Evolutionary conservation across 176 grass and related monocot genomes (phyloP).

Genomic region (Echinochloa phyllopogon): DNA sequence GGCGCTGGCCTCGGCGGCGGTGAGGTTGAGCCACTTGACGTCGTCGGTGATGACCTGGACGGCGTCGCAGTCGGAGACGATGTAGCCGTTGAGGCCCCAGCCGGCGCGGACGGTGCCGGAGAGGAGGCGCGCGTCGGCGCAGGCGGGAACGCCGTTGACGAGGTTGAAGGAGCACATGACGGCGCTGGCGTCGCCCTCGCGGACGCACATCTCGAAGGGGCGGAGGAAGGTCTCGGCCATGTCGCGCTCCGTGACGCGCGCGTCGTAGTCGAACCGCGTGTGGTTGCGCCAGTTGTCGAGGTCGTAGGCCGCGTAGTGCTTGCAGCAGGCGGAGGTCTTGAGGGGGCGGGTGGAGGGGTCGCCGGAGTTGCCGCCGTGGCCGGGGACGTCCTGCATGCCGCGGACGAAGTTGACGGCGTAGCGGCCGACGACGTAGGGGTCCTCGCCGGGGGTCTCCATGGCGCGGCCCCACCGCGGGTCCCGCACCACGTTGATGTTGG

Average conservation of each 20-base stretch:
- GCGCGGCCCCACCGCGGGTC: conserved; percentile 56
- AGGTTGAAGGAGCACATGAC: conserved; percentile 72
- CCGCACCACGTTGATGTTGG: conserved; percentile 61
- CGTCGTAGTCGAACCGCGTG: conserved; percentile 51
- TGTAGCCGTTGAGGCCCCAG: conserved; percentile 60
- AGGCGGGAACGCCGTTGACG: conserved; percentile 54
- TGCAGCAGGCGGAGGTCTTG: conserved; percentile 65
- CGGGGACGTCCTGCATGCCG: conserved; percentile 48
- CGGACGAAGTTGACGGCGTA: conserved; percentile 54
- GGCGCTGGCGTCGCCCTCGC: conserved; percentile 51
- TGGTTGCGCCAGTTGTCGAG: conserved; percentile 47
- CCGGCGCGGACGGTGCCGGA: conserved; percentile 42
- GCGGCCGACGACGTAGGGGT: conserved; percentile 48
- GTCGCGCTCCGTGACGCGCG: conserved; percentile 55
- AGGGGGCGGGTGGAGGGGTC: conserved; percentile 36
- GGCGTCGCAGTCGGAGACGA: conserved; percentile 69
- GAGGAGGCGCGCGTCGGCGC: conserved; percentile 58
- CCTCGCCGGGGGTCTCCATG: conserved; percentile 61
- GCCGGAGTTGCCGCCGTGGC: neutral
- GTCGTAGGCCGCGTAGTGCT: conserved; percentile 69
- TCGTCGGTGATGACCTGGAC: conserved; percentile 43
- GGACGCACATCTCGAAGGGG: conserved; percentile 62
- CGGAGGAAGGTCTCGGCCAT: conserved; percentile 63
- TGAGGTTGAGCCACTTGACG: conserved; percentile 42
- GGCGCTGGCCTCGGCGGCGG: conserved; percentile 46